Percentiles rank a stretch among this genome's conserved stretches.
Conservation (phyloP, 768 basidiomycete genomes). For the Lepiota brunneoincarnata region DNA sequence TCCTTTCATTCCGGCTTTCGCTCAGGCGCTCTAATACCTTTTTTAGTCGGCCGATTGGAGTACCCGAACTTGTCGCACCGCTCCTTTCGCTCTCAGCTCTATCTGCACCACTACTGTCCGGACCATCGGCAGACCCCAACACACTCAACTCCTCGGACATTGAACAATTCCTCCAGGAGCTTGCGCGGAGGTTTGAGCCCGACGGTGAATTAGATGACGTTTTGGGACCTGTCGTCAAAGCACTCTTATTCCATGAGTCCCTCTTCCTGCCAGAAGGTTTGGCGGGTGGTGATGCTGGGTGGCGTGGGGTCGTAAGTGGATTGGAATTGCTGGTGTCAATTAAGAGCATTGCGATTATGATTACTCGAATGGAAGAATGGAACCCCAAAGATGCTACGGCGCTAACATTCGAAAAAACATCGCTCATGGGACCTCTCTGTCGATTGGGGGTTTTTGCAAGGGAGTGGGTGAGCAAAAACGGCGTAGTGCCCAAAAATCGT, state of each 20-base stretch:
- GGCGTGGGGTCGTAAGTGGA: slow-evolving; percentile 85
- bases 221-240: slow-evolving; percentile 70
- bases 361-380: slow-evolving; percentile 74
- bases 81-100: slow-evolving; percentile 73
- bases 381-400: slow-evolving; percentile 60
- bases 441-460: slow-evolving; percentile 83
- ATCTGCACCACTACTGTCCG: slow-evolving; percentile 59
- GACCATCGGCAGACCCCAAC: slow-evolving; percentile 41
- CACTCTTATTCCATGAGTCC: slow-evolving; percentile 61
- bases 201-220: slow-evolving; percentile 76
- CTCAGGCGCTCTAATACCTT: background rate
- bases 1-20: background rate
- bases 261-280: slow-evolving; percentile 67
- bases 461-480: slow-evolving; percentile 68
- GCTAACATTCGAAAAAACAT: slow-evolving; percentile 57
- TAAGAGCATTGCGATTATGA: slow-evolving; percentile 82
- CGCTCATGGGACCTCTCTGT: slow-evolving; percentile 81
- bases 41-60: slow-evolving; percentile 65
- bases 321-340: slow-evolving; percentile 77
- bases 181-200: slow-evolving; percentile 76
- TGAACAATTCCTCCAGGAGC: slow-evolving; percentile 78
- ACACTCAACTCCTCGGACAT: slow-evolving; percentile 67
- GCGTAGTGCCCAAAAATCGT: background rate
- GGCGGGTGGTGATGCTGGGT: slow-evolving; percentile 69
- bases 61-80: slow-evolving; percentile 78